A percentile compares a stretch with the other conserved stretches of the same genome.
These are phyloP conservation scores for Hygrocybe coccinea DNA, from an alignment of 768 basidiomycete genomes.

Conservation along the genomic window DNA sequence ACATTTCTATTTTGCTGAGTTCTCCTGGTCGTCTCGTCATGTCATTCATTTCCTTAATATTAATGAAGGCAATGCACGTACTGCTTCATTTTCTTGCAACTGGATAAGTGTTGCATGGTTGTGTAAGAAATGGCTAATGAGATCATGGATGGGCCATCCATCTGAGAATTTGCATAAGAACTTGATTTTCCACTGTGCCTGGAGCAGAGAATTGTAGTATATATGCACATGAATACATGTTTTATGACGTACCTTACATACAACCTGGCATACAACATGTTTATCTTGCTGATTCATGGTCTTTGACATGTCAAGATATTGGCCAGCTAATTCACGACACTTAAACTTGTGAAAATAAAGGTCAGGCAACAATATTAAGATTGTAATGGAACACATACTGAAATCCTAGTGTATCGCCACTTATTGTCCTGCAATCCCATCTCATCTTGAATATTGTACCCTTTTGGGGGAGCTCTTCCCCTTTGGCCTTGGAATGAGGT, in stretches of 20 bases:
- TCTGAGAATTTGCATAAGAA: not conserved
- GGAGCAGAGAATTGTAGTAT: not conserved
- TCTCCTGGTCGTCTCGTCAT: no score
- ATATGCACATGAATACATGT: not conserved
- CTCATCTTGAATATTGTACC: slow-evolving; percentile 1
- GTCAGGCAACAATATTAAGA: not conserved
- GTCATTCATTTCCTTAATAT: no score
- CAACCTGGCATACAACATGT: not conserved
- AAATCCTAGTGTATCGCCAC: not conserved
- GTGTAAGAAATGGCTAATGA: not conserved
- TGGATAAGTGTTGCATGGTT: not conserved
- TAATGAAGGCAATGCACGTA: not conserved
- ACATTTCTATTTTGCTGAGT: no score
- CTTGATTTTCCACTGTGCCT: not conserved
- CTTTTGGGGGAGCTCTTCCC: slow-evolving; percentile 1
- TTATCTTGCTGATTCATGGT: not conserved
- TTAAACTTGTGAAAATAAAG: not conserved
- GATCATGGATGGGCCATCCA: not conserved
- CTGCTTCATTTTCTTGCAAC: not conserved
- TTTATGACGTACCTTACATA: not conserved
- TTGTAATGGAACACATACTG: not conserved
- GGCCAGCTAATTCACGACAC: not conserved
- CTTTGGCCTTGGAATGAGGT: not conserved
- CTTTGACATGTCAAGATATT: not conserved
- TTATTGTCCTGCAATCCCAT: not conserved